These are phyloP conservation scores for Podospora pseudopauciseta DNA, from an alignment of 495 filamentous ascomycete genomes.

Conservation along the genomic window DNA sequence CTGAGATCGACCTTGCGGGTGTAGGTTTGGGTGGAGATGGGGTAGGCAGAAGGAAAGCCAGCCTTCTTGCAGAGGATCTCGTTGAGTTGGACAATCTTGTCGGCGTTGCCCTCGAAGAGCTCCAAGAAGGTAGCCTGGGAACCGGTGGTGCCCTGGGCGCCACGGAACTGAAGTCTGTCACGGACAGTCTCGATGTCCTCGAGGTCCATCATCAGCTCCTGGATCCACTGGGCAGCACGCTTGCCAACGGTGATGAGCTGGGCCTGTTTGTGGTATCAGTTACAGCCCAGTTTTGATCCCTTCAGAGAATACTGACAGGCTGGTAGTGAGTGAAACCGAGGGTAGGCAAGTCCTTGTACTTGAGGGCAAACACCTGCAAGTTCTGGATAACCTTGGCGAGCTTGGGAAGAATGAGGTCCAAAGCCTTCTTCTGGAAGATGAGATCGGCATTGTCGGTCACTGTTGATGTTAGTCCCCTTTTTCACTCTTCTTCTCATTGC, in stretches of 20 bases:
- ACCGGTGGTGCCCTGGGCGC: slow-evolving; percentile 45
- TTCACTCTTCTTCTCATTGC: background rate
- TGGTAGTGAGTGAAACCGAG: slow-evolving; percentile 88
- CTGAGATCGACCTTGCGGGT: slow-evolving; percentile 73
- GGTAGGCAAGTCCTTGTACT: slow-evolving; percentile 63
- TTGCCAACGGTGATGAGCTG: slow-evolving; percentile 75
- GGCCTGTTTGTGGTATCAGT: slow-evolving; percentile 13
- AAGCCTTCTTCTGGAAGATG: slow-evolving; percentile 70
- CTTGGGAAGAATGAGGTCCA: slow-evolving; percentile 79
- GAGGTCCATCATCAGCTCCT: slow-evolving; percentile 85
- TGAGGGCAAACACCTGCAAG: slow-evolving; percentile 67
- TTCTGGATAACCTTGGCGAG: slow-evolving; percentile 82
- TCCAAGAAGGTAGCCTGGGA: slow-evolving; percentile 66
- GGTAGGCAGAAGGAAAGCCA: slow-evolving; percentile 71
- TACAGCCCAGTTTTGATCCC: background rate
- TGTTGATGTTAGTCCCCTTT: slow-evolving; percentile 12
- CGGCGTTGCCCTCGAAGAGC: slow-evolving; percentile 71
- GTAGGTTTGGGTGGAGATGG: slow-evolving; percentile 71
- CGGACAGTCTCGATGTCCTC: slow-evolving; percentile 73
- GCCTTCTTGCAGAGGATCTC: slow-evolving; percentile 74
- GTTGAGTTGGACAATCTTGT: slow-evolving; percentile 74
- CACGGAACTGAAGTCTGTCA: slow-evolving; percentile 71
- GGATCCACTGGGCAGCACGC: slow-evolving; percentile 71
- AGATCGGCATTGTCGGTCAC: slow-evolving; percentile 86
- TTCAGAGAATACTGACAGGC: slow-evolving; percentile 22